These are phyloP conservation scores for Gymnopilus dilepis DNA, from an alignment of 768 basidiomycete species.

Conservation along the genomic window DNA sequence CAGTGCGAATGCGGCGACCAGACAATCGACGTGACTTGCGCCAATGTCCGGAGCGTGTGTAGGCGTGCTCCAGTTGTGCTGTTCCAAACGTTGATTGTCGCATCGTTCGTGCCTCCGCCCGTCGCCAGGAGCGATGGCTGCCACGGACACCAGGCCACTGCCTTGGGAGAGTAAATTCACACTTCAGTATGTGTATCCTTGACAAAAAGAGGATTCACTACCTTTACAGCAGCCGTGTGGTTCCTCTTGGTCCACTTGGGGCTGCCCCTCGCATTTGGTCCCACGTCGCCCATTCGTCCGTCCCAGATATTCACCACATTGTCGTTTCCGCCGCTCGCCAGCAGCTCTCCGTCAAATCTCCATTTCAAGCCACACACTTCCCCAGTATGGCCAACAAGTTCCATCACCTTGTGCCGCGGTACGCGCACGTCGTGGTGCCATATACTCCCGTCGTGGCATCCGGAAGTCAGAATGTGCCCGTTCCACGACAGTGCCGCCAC, in stretches of 20 bases:
- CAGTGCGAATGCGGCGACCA: conserved; percentile 85
- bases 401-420: conserved; percentile 86
- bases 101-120: conserved; percentile 95
- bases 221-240: conserved; percentile 89
- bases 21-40: conserved; percentile 91
- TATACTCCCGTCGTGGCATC: conserved; percentile 93
- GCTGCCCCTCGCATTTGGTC: conserved; percentile 54
- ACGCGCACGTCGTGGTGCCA: conserved; percentile 96
- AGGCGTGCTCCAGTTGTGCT: conserved; percentile 90
- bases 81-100: conserved; percentile 90
- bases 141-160: conserved; percentile 98
- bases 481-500: conserved; percentile 89
- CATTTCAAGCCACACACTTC: conserved; percentile 95
- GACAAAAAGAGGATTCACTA: conserved; percentile 20
- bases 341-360: conserved; percentile 84
- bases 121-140: conserved; percentile 88
- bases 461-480: conserved; percentile 83
- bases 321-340: conserved; percentile 96
- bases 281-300: conserved; percentile 68
- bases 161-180: conserved; percentile 57
- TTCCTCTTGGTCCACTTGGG: conserved; percentile 93
- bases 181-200: neutral
- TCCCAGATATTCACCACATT: conserved; percentile 99
- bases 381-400: conserved; percentile 86
- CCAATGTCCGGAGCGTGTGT: conserved; percentile 83